Base-by-base conservation (phyloP, 2,329 filamentous ascomycete species). In the Aspergillus ruber region DNA sequence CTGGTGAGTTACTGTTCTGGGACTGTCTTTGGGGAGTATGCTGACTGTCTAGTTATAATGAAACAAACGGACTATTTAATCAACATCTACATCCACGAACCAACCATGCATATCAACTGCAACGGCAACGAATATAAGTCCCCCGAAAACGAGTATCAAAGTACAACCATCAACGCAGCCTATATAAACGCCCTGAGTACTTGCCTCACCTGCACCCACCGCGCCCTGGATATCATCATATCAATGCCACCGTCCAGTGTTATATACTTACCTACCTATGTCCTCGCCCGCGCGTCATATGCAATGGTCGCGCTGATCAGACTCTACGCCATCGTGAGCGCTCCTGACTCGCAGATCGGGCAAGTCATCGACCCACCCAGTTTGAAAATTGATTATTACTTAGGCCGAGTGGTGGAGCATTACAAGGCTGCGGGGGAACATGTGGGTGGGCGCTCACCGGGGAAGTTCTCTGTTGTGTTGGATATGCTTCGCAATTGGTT, bases 81-180 rank as follows among this genome's bases (percentile, higher is more conserved):
- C 32, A 84, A 77, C 51, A 71, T 90, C 3, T 89, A 86, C 61
- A 83, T 90, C 72, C 84, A 90, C 62, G 87, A 90, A 65, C 80
- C 87, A 46, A 82, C 80, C 2, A 79, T 90, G 53, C 83, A 88
- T 53, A 74, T 79, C 7, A 82, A 86, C 45, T 77, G 80, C 52
- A 74, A 72, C 17, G 73, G 75, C 2, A 75, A 81, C 6, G 76
- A 52, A 12, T 42, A 48, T 3, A 56, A 52, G 6, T 35, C 51
- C 4, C 17, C 48, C 21, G 50, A 61, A 48, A 46, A 62, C 39
- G 54, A 54, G 3, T 54, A 63, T 45, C 36, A 18, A 18, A 51
- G 55, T 32, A 59, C 62, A n/a, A 58, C 68, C 15, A 62, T 70
- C 5, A 80, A 78, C 2, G 70, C 79, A 0, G 79, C 81, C 1